phyloP scores from a whole-genome alignment of 371 early-diverging fungal species.

The Mucor lusitanicus region DNA sequence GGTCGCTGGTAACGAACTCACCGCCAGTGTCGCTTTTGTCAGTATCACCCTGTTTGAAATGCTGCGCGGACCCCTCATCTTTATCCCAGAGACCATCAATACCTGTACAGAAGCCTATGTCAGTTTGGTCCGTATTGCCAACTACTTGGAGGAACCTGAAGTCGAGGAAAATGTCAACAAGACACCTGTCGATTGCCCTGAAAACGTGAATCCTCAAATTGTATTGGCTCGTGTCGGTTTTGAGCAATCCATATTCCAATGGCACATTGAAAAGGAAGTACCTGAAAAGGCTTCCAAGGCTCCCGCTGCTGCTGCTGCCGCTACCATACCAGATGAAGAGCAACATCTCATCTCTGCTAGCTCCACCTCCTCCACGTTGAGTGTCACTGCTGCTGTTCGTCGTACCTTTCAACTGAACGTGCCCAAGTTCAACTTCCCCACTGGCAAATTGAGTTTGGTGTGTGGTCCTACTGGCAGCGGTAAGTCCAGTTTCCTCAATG shows the following conservation, averaged over 20 bases:
- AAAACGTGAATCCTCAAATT: constrained; percentile 14
- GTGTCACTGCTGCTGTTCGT: not conserved
- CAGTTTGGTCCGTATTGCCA: constrained; percentile 54
- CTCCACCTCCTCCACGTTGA: not conserved
- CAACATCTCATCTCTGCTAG: constrained; percentile 22
- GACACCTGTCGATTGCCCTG: constrained; percentile 15
- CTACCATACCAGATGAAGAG: not conserved
- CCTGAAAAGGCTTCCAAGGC: not conserved
- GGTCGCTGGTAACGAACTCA: constrained; percentile 47
- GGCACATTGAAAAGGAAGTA: constrained; percentile 31
- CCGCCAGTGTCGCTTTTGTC: constrained; percentile 60
- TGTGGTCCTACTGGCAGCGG: constrained; percentile 77
- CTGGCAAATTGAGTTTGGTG: constrained; percentile 59
- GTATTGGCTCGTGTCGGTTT: constrained; percentile 48
- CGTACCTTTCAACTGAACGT: constrained; percentile 22
- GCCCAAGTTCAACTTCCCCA: constrained; percentile 57
- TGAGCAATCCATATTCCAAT: constrained; percentile 49
- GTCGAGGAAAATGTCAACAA: constrained; percentile 33
- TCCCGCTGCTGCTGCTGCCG: not conserved
- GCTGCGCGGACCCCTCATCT: constrained; percentile 53
- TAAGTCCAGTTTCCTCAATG: constrained; percentile 67
- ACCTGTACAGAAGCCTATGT: constrained; percentile 47
- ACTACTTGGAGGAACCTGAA: constrained; percentile 57
- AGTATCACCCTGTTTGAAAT: constrained; percentile 61
- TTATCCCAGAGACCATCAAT: constrained; percentile 46